Evolutionary conservation across 2,329 filamentous ascomycete species (phyloP), one percentile per base, ranked within the genome.

Genomic region (Clonostachys solani): DNA sequence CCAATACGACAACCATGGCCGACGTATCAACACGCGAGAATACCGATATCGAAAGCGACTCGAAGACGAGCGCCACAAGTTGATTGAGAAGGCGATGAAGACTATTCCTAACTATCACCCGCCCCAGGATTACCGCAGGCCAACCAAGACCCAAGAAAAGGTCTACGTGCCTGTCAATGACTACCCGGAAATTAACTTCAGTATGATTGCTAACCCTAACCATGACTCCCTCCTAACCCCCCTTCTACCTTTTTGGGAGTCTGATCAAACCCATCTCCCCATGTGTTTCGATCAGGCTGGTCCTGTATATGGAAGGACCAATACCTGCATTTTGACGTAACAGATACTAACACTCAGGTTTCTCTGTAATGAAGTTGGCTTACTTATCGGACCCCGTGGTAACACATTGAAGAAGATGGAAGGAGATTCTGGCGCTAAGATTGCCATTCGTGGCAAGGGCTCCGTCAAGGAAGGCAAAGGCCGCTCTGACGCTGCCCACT

Each of bases 181-280:
- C 74, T 99, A 99, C 72, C 94, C 94, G 80, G 94, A 99, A 74
- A 97, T 99, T 86, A 99, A 99, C 87, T 99, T 99, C 90, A 99
- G 94, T 99, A 96, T 92, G 92, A 92, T 94, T 92, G 86, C 92
- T 96, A 96, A 96, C 90, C 91, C 90, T 47, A 47, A 51, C 49
- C 49, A 45, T 50, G 40, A 47, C 43, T 38, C 56, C 85, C 88
- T 84, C 77, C 84, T 87, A 86, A 87, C 74, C 71, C 75, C 67
- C 56, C 15, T 16, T 43, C 23, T 35, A 36, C 36, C 36, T 37
- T 16, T 44, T 34, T 44, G 42, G 23, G 15, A 51, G 53, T 54
- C 35, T 48, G 54, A 54, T 50, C 55, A 54, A 46, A 29, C 37
- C 36, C 47, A 45, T 35, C 36, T 35, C 44, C 18, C 18, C 17